Base-by-base conservation (phyloP, 306 rosid species). In the Fagus crenata region DNA sequence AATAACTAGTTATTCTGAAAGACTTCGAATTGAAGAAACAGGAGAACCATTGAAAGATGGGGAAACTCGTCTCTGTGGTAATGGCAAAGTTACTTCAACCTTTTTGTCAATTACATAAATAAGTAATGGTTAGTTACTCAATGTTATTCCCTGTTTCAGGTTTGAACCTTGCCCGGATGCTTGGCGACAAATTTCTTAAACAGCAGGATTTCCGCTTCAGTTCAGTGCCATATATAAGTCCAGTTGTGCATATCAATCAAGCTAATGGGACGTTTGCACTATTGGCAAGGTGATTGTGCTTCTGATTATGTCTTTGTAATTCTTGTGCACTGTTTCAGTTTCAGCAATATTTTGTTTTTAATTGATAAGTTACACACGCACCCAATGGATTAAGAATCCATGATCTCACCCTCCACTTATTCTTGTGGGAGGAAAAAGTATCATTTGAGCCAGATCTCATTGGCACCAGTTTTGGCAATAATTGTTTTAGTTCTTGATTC, bases 161-260 rank as follows among this genome's bases (percentile, higher is more conserved):
- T 80, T 85, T 96, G 77, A 96, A 91, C 83, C 98, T 96, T 79
- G 97, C 90, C 77, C 86, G 99, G 82, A 89, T 96, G 98, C 98
- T 96, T 69, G 99, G 99, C 17, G 99, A 96, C 89, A 92, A 96
- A 84, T 96, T 91, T 86, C 96, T 91, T 70, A 96, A 96, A 83
- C 90, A 96, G 86, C 97, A 92, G 86, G 99, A 96, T 88, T 72
- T 82, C 56, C 97, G 99, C 67, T 96, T 96, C 85, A 96, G 98
- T 82, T 88, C 96, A 59, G 94, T 88, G 80, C 99, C 99, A 53
- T 89, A 85, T 78, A 83, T 91, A 58, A 96, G 99, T 84, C 82
- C 82, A 87, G 93, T 74, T 33, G 90, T 96, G 56, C 93, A 68
- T 49, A 84, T 96, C 58, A 51, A 87, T 78, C 90, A 58, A 78